Percentiles rank a stretch among this genome's conserved stretches.
Conservation (phyloP, 2,329 filamentous ascomycete species). For the Tolypocladium tundrense region DNA sequence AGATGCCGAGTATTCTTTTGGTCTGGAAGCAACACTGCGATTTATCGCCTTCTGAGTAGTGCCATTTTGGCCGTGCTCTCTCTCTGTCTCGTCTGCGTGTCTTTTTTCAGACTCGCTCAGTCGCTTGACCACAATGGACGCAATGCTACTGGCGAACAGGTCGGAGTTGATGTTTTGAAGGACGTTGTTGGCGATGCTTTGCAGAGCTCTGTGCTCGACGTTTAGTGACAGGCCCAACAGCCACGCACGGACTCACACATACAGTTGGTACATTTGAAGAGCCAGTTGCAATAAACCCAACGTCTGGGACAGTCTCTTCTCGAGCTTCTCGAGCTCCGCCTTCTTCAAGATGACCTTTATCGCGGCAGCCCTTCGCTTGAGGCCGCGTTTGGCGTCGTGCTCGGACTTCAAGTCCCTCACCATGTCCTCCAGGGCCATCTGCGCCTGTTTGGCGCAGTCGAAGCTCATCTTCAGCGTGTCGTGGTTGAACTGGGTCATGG, state of each 20-base stretch:
- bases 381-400: background rate
- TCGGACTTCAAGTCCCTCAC: background rate
- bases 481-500: background rate
- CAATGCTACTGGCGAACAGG: background rate
- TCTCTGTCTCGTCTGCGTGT: background rate
- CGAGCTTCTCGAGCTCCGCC: background rate
- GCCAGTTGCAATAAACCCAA: background rate
- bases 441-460: background rate
- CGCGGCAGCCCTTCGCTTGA: background rate
- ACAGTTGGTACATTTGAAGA: background rate
- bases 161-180: background rate
- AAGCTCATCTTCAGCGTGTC: background rate
- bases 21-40: background rate
- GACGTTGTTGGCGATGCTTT: background rate
- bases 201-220: background rate
- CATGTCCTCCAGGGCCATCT: background rate
- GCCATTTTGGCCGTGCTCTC: background rate
- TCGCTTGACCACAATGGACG: background rate
- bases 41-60: background rate
- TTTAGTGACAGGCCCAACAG: background rate
- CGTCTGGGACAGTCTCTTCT: background rate
- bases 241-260: background rate
- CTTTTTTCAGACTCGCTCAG: background rate
- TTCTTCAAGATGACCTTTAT: background rate
- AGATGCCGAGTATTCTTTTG: background rate